phyloP scores from a whole-genome alignment of 2,329 filamentous ascomycete species.

The Aspergillus sp. region DNA sequence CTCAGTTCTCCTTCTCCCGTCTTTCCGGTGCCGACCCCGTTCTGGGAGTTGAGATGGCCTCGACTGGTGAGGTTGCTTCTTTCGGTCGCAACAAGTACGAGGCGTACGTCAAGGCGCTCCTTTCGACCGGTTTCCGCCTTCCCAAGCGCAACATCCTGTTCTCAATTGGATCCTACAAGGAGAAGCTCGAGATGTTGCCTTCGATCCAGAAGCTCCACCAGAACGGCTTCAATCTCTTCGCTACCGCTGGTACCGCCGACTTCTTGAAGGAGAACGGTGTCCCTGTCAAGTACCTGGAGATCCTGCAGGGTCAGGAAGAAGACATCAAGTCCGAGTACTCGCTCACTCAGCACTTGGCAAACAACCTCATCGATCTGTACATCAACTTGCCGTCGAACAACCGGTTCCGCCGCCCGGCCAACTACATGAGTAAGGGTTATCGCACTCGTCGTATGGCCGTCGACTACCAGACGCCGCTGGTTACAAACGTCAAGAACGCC shows the following conservation, averaged over 20 bases:
- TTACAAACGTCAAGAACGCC: constrained; percentile 98
- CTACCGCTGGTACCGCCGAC: constrained; percentile 92
- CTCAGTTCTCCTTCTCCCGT: constrained; percentile 97
- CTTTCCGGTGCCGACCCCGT: constrained; percentile 94
- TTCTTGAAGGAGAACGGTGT: constrained; percentile 91
- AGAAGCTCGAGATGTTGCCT: constrained; percentile 95
- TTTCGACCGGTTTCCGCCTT: constrained; percentile 93
- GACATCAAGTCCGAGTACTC: constrained; percentile 95
- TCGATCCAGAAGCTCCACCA: constrained; percentile 83
- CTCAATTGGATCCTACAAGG: constrained; percentile 94
- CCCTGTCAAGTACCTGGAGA: constrained; percentile 87
- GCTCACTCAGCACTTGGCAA: constrained; percentile 89
- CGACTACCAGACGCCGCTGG: constrained; percentile 91
- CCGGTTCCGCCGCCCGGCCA: constrained; percentile 90
- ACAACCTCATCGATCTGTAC: constrained; percentile 97
- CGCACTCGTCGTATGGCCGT: constrained; percentile 96
- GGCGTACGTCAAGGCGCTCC: constrained; percentile 90
- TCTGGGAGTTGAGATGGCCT: constrained; percentile 97
- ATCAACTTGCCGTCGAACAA: constrained; percentile 99
- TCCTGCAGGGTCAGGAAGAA: constrained; percentile 68
- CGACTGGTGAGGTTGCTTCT: constrained; percentile 94
- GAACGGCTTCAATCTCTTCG: constrained; percentile 91
- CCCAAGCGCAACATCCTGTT: constrained; percentile 92
- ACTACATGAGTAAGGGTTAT: constrained; percentile 98
- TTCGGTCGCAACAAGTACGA: constrained; percentile 96